A percentile compares a stretch with the other conserved stretches of the same genome.
phyloP scores from a whole-genome alignment of 371 early-diverging fungal species.

The Syncephalastrum monosporum region DNA sequence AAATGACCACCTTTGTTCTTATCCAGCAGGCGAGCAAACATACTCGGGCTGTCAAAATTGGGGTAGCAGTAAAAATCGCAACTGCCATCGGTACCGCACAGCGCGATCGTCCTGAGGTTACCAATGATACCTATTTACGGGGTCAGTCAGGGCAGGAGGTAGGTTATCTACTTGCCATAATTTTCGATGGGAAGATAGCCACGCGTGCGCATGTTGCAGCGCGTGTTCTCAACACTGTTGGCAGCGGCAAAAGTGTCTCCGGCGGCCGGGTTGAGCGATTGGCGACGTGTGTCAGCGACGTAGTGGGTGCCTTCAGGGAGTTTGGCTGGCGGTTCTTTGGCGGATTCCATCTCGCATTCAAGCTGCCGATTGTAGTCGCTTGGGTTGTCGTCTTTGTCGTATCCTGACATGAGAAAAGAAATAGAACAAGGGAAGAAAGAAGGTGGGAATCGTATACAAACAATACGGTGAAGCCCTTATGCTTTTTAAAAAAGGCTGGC shows the following conservation, averaged over 20 bases:
- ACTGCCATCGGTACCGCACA: constrained; percentile 71
- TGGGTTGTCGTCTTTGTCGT: constrained; percentile 22
- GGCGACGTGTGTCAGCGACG: constrained; percentile 45
- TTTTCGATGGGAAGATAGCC: constrained; percentile 72
- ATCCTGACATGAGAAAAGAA: constrained; percentile 1
- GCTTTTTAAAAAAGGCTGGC: too few species aligned
- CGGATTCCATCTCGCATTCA: constrained; percentile 37
- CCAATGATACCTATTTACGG: constrained; percentile 54
- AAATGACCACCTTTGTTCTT: constrained; percentile 69
- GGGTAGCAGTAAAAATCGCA: constrained; percentile 83
- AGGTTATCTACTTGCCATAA: constrained; percentile 46
- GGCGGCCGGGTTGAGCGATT: constrained; percentile 23
- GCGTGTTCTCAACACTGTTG: constrained; percentile 10
- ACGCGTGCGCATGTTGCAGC: constrained; percentile 26
- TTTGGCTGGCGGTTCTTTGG: constrained; percentile 14
- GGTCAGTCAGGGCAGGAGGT: too few species aligned
- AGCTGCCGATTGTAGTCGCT: constrained; percentile 30
- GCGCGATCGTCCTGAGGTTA: constrained; percentile 72
- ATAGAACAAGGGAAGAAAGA: neutral
- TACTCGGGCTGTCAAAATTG: constrained; percentile 76
- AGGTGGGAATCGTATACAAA: neutral
- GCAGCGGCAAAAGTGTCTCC: constrained; percentile 1
- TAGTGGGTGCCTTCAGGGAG: constrained; percentile 39
- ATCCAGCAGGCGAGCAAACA: constrained; percentile 75
- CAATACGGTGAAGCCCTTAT: too few species aligned